Percentiles rank a stretch among this genome's conserved stretches.
These are phyloP conservation scores for Melaleuca quinquenervia DNA, from an alignment of 345 rosid genomes.

Conservation along the genomic window DNA sequence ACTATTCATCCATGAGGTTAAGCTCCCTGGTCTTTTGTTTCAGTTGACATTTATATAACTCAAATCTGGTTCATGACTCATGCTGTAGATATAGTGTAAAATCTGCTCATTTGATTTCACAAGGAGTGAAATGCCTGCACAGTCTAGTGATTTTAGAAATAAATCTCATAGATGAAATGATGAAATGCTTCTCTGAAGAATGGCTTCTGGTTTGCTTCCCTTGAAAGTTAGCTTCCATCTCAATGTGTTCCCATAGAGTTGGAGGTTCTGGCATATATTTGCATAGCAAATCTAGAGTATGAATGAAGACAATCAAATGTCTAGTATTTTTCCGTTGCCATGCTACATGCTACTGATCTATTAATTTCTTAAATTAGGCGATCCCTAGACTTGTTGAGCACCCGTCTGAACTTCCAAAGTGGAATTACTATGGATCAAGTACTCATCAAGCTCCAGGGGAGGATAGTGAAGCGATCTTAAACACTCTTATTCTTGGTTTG, in stretches of 20 bases:
- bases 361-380: not conserved
- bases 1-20: no score
- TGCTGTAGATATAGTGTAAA: fast-evolving
- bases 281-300: no score
- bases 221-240: not conserved
- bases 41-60: no score
- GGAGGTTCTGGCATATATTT: not conserved
- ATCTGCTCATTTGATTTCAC: not conserved
- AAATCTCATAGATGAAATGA: not conserved
- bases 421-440: not conserved
- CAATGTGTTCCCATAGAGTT: not conserved
- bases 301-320: not conserved
- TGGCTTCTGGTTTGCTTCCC: not conserved
- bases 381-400: not conserved
- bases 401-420: not conserved
- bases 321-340: not conserved
- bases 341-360: not conserved
- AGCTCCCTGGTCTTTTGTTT: no score
- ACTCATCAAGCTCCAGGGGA: not conserved
- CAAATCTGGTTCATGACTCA: no score
- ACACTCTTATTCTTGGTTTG: not conserved
- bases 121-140: not conserved
- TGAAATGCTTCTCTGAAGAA: not conserved
- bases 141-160: fast-evolving
- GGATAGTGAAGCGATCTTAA: not conserved